phyloP scores from a whole-genome alignment of 2,329 filamentous ascomycete genomes.

The Atkinsonella texensis region DNA sequence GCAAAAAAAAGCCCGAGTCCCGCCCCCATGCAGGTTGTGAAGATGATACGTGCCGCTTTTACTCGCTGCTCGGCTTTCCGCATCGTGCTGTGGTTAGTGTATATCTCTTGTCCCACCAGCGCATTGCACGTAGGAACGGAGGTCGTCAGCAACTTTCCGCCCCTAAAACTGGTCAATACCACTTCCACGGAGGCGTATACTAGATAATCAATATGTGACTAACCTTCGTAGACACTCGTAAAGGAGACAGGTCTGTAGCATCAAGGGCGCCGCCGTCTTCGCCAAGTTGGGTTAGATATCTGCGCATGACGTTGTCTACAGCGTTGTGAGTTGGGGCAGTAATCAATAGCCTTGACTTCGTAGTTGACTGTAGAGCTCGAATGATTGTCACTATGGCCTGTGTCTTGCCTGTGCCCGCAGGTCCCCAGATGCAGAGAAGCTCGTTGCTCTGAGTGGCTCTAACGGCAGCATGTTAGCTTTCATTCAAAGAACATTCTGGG shows the following conservation, averaged over 20 bases:
- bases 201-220: background rate
- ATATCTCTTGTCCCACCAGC: background rate
- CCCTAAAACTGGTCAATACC: background rate
- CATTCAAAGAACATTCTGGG: background rate
- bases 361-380: background rate
- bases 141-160: background rate
- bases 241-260: background rate
- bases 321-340: background rate
- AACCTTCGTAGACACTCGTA: background rate
- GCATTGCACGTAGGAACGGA: background rate
- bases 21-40: background rate
- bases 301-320: background rate
- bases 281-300: background rate
- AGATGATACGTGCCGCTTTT: background rate
- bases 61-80: background rate
- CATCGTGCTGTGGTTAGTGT: background rate
- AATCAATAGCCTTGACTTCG: background rate
- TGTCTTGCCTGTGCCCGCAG: slow-evolving; percentile 20
- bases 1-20: background rate
- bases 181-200: background rate
- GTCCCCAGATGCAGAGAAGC: slow-evolving; percentile 30
- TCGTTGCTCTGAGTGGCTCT: slow-evolving; percentile 14
- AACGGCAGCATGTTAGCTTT: slow-evolving; percentile 4
- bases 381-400: background rate
- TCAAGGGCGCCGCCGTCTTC: background rate